phyloP scores from a whole-genome alignment of 2,329 filamentous ascomycete genomes.

The Fusarium sp. region DNA sequence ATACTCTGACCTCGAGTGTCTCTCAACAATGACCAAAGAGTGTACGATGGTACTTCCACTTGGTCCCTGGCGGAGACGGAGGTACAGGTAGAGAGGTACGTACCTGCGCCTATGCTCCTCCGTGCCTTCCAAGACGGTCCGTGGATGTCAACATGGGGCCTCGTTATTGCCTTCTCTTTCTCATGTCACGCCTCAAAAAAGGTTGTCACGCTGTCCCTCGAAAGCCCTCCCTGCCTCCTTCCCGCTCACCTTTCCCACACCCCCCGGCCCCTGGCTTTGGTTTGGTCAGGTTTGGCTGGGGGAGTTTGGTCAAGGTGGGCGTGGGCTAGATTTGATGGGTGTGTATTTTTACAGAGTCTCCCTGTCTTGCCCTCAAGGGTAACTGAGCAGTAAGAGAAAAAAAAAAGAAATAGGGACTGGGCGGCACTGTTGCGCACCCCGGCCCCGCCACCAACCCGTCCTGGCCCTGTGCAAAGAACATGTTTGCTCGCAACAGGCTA shows the following conservation, averaged over 20 bases:
- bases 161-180: conserved; percentile 35
- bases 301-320: conserved; percentile 22
- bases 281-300: conserved; percentile 31
- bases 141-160: conserved; percentile 30
- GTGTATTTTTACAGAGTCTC: conserved; percentile 25
- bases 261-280: conserved; percentile 29
- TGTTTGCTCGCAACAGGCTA: conserved; percentile 14
- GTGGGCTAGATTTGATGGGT: conserved; percentile 5
- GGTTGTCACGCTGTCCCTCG: conserved; percentile 39
- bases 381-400: background rate
- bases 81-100: conserved; percentile 22
- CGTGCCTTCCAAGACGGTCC: conserved; percentile 7
- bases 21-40: conserved; percentile 37
- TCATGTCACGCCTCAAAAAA: conserved; percentile 39
- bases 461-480: conserved; percentile 2
- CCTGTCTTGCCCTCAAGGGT: background rate
- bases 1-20: conserved; percentile 42
- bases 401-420: background rate
- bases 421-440: conserved; percentile 1
- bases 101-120: conserved; percentile 27
- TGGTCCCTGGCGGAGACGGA: conserved; percentile 4
- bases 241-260: conserved; percentile 38
- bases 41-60: conserved; percentile 31
- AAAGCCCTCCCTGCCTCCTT: conserved; percentile 36
- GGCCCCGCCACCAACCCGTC: conserved; percentile 17